Base-by-base conservation (phyloP, 805 yeast genomes). In the Cyberlindnera nakhonratchasimensis region DNA sequence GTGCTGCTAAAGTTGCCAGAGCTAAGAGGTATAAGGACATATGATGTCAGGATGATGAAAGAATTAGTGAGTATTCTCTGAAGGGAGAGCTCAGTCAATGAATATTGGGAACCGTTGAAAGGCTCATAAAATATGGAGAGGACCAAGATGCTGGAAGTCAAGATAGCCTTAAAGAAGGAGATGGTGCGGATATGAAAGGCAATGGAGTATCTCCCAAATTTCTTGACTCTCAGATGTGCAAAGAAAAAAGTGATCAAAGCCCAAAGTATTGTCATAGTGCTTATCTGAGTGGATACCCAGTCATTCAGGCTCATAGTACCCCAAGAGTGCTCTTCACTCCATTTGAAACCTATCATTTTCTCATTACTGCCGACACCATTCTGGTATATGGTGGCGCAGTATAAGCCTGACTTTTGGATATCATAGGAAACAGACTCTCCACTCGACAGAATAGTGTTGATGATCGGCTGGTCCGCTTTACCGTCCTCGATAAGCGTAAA, bases 321-420 rank as follows among this genome's bases (percentile, higher is more conserved):
- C 33, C 33, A 30, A 6, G 33, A 30, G 33, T 30, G 33, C 23
- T 30, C 18, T 19, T 30, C 33, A n/a, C 19, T 12, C 33, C 33
- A 30, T n/a, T 30, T 17, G 5, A 17, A 17, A 6, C 33, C 33
- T 8, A 30, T 6, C 33, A 30, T 12, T 14, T 30, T 19, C 4
- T n/a, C 9, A 19, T n/a, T 30, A n/a, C n/a, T n/a, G n/a, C n/a
- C n/a, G n/a, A n/a, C n/a, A n/a, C 33, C 23, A 8, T 30, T 22
- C 23, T 30, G 33, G 33, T 30, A 30, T 21, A 30, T 18, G 5
- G 19, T 12, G 13, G 33, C 33, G 19, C 33, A 30, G 23, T 30
- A 30, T 13, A 19, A 11, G 12, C 33, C 33, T 11, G 33, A 8
- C 6, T 30, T 12, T 12, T 30, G 6, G n/a, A 19, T 12, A 18